These are phyloP conservation scores for Tagetes patula DNA, from an alignment of 129 eudicot genomes.

Conservation along the genomic window DNA sequence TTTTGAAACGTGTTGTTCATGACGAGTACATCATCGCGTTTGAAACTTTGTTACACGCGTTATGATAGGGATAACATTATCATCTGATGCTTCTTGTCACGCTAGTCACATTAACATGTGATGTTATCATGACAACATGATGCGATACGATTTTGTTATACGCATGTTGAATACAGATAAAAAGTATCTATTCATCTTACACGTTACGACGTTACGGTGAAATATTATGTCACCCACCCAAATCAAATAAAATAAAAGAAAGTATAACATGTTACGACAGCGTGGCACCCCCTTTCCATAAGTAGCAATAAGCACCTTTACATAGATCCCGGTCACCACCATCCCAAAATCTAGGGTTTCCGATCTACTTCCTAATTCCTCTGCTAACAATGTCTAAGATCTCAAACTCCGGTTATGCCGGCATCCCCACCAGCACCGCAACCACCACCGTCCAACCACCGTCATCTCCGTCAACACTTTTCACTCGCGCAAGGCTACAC, in stretches of 20 bases:
- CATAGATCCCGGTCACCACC: constrained; percentile 22
- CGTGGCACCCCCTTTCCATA: constrained; percentile 14
- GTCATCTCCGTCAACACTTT: constrained; percentile 13
- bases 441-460: constrained; percentile 22
- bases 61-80: too few species aligned
- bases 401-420: constrained; percentile 32
- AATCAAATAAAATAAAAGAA: not conserved
- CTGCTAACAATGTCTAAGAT: constrained; percentile 35
- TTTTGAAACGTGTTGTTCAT: too few species aligned
- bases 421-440: constrained; percentile 24
- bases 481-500: not conserved
- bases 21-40: too few species aligned
- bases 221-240: too few species aligned
- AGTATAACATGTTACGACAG: not conserved
- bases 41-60: too few species aligned
- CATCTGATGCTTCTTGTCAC: too few species aligned
- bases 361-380: not conserved
- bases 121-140: too few species aligned
- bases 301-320: not conserved
- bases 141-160: too few species aligned
- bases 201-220: too few species aligned
- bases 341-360: constrained; percentile 42
- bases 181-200: too few species aligned
- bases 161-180: too few species aligned
- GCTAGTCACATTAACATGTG: too few species aligned